Base-by-base conservation (phyloP, 2,329 filamentous ascomycete species). In the Colletotrichum plurivorum region DNA sequence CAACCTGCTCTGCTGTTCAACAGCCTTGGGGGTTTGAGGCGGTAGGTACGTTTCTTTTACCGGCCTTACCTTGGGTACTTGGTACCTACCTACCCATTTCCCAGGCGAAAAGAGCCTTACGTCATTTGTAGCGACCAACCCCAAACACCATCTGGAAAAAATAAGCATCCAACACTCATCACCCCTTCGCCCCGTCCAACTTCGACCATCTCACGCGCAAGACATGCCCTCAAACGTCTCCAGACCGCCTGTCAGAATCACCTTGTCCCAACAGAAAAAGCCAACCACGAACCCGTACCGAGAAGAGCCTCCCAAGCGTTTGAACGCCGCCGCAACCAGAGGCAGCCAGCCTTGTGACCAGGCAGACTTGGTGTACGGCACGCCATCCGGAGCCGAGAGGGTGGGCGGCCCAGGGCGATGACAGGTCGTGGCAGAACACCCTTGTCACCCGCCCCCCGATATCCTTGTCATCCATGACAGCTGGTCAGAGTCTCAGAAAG, bases 261-360 rank as follows among this genome's bases (percentile, higher is more conserved):
- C 48, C 3, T 27, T 27, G 36, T 13, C 66, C 49, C 66, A 65
- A 68, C 54, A 55, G 22, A 53, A 63, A 68, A 18, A 49, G 2
- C 12, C 41, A 43, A 43, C 5, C 13, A n/a, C 13, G 41, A 15
- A 25, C 20, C 39, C 9, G 20, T 36, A 12, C 16, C 48, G 48
- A 51, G 12, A 12, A 18, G 18, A 45, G 41, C 36, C 36, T 51
- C 57, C 3, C 46, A n/a, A 46, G 54, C 53, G 46, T 20, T 22
- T 25, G 53, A 63, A 18, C 12, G 16, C 22, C 55, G 20, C 22
- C 55, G 20, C 62, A 7, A 49, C 16, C 66, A 66, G 27, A 55
- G 62, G 62, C 66, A 69, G 66, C 62, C 66, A 69, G 67, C 67
- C 67, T 61, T 60, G 67, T 69, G 67, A 69, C 56, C 62, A 69